Conservation (phyloP, 164 flowering plant genomes). For the Vitis riparia region DNA sequence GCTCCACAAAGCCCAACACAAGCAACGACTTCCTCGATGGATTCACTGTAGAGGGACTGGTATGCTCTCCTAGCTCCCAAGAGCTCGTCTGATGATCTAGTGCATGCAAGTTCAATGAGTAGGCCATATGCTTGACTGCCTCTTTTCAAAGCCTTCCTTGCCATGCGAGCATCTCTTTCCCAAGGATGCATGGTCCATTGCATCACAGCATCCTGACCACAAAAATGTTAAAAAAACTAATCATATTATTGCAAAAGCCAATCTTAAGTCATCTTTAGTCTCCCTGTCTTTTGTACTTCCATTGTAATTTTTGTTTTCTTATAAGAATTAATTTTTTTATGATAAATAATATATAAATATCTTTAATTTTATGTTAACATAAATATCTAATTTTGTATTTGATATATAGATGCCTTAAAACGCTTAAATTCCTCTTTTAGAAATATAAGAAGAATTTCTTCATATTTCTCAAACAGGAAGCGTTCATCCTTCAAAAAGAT, state of each 20-base stretch:
- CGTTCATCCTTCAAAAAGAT: constrained; percentile 60
- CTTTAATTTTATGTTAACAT: neutral
- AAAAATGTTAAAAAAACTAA: neutral
- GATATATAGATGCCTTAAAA: constrained; percentile 45
- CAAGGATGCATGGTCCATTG: constrained; percentile 82
- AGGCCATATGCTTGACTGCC: constrained; percentile 35
- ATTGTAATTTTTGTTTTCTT: no score
- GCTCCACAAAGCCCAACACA: no score
- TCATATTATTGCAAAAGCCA: no score
- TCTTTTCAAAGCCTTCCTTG: constrained; percentile 46
- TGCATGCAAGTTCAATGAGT: constrained; percentile 72
- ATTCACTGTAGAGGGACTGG: constrained; percentile 71
- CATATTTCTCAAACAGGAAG: constrained; percentile 55
- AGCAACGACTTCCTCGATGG: constrained; percentile 73
- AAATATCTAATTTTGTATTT: no score
- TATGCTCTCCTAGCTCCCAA: constrained; percentile 81
- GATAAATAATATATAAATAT: no score
- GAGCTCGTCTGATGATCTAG: constrained; percentile 75
- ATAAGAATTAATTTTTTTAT: no score
- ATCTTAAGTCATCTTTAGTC: no score
- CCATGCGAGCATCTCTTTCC: constrained; percentile 87
- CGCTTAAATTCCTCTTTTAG: constrained; percentile 64
- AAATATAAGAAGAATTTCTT: constrained; percentile 29
- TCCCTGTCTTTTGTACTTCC: no score
- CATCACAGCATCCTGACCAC: constrained; percentile 64